Percentiles rank a stretch among this genome's conserved stretches.
Conservation (phyloP, 805 yeast species). For the Kodamaea neixiangensis region DNA sequence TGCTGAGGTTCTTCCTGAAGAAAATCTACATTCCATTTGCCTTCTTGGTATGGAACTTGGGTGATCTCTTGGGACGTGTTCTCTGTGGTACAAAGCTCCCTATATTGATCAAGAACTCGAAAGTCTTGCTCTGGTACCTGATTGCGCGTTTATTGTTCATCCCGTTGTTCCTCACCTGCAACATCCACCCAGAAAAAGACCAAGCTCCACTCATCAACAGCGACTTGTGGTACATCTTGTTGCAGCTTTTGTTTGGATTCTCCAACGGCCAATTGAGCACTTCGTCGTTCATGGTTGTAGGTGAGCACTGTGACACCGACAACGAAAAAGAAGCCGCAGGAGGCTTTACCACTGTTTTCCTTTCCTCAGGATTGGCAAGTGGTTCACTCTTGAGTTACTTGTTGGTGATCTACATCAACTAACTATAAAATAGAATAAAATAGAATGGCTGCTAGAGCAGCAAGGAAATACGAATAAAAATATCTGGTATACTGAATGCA, state of each 20-base stretch:
- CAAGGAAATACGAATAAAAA: no score
- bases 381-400: slow-evolving; percentile 80
- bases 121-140: slow-evolving; percentile 54
- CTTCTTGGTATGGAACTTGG: slow-evolving; percentile 84
- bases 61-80: slow-evolving; percentile 81
- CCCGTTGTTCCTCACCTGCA: slow-evolving; percentile 73
- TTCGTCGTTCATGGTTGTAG: slow-evolving; percentile 76
- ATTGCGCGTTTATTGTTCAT: slow-evolving; percentile 57
- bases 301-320: slow-evolving; percentile 57
- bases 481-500: no score
- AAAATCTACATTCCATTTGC: slow-evolving; percentile 68
- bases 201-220: slow-evolving; percentile 48
- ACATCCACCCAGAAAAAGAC: slow-evolving; percentile 45
- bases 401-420: slow-evolving; percentile 42
- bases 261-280: slow-evolving; percentile 87
- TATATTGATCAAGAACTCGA: slow-evolving; percentile 42
- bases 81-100: slow-evolving; percentile 52
- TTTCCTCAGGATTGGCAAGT: slow-evolving; percentile 72
- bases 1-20: slow-evolving; percentile 44
- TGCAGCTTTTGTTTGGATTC: slow-evolving; percentile 80
- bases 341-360: slow-evolving; percentile 81
- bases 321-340: slow-evolving; percentile 89
- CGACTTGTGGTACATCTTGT: slow-evolving; percentile 64
- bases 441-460: neutral
- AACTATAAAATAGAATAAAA: neutral